phyloP scores from a whole-genome alignment of 495 filamentous ascomycete genomes.

The Aspergillus mulundensis region DNA sequence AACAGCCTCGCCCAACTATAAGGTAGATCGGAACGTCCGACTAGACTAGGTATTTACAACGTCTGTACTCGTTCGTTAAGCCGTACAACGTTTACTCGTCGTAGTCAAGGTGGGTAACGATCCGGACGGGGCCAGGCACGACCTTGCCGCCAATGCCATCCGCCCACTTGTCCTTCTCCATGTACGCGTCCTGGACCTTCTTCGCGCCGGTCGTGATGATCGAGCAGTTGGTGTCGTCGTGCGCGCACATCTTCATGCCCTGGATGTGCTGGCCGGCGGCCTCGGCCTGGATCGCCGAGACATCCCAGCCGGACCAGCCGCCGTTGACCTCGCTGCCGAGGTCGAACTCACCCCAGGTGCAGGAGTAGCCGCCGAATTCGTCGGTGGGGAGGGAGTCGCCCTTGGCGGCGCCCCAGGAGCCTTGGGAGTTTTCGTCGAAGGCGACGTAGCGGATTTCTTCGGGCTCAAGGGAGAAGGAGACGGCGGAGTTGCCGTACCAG shows the following conservation, averaged over 20 bases:
- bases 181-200: conserved; percentile 34
- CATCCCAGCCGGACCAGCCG: conserved; percentile 43
- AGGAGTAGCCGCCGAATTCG: conserved; percentile 34
- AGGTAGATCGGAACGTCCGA: background rate
- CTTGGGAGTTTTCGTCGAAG: conserved; percentile 46
- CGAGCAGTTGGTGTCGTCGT: conserved; percentile 30
- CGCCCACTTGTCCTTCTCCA: conserved; percentile 21
- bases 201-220: conserved; percentile 26
- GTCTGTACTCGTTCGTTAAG: background rate
- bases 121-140: conserved; percentile 26
- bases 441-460: conserved; percentile 44
- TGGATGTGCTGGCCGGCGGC: conserved; percentile 28
- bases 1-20: background rate
- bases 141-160: conserved; percentile 37
- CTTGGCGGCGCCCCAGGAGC: conserved; percentile 33
- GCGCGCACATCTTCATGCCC: conserved; percentile 36
- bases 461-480: conserved; percentile 41
- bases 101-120: conserved; percentile 32
- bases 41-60: background rate
- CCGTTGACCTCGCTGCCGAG: conserved; percentile 34
- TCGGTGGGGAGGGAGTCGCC: conserved; percentile 34
- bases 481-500: conserved; percentile 42
- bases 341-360: conserved; percentile 45
- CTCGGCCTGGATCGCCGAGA: conserved; percentile 45
- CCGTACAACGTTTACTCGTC: conserved; percentile 13